Percentiles rank a stretch among this genome's conserved stretches.
phyloP scores from a whole-genome alignment of 305 asterid species.

The Fraxinus paxiana region DNA sequence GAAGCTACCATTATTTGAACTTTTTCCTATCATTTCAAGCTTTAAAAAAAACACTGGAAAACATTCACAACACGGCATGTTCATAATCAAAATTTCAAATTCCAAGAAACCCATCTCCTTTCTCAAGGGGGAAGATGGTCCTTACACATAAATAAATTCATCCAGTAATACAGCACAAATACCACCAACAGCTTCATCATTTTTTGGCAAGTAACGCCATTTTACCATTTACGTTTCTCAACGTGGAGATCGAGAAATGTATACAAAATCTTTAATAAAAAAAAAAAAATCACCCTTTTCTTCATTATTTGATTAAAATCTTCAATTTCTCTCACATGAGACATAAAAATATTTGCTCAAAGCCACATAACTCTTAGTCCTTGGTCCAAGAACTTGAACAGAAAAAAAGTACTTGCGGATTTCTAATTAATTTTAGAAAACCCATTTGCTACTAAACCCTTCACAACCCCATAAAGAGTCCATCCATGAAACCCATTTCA shows the following conservation, averaged over 20 bases:
- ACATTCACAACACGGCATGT: background rate
- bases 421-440: background rate
- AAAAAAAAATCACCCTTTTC: background rate
- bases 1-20: background rate
- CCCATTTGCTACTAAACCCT: background rate
- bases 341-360: background rate
- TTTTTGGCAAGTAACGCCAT: background rate
- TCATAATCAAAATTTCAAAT: background rate
- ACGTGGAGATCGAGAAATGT: background rate
- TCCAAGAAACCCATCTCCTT: background rate
- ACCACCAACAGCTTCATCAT: background rate
- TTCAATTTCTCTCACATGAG: background rate
- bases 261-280: background rate
- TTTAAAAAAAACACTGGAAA: background rate
- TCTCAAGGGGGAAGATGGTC: background rate
- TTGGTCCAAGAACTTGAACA: background rate
- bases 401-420: background rate
- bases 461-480: background rate
- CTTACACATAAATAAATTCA: background rate
- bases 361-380: background rate
- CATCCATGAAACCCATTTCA: background rate
- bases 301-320: background rate
- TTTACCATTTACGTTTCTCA: background rate
- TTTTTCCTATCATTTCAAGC: background rate
- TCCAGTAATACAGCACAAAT: background rate